Percentiles rank a stretch among this genome's conserved stretches.
Conservation (phyloP, 2,329 filamentous ascomycete genomes). For the Dothistroma septosporum region DNA sequence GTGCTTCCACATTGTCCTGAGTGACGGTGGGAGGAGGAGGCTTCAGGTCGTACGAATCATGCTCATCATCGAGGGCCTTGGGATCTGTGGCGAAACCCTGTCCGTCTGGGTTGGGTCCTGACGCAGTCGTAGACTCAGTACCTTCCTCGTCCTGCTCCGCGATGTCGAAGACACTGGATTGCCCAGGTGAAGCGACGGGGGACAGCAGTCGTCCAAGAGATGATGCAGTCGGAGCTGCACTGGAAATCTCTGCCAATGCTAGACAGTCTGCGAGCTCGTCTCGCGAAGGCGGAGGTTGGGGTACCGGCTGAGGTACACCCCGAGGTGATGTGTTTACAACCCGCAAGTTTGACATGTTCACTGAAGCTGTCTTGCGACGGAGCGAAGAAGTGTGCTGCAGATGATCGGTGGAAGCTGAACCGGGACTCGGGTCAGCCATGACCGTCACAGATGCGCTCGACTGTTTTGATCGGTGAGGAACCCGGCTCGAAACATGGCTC, state of each 20-base stretch:
- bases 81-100: not conserved
- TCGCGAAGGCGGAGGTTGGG: not conserved
- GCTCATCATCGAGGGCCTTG: slow-evolving; percentile 19
- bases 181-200: slow-evolving; percentile 17
- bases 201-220: slow-evolving; percentile 14
- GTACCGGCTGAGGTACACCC: not conserved
- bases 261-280: not conserved
- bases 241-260: not conserved
- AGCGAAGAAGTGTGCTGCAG: not conserved
- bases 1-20: slow-evolving; percentile 33
- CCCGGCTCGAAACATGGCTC: not conserved
- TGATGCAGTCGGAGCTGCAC: not conserved
- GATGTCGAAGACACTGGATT: slow-evolving; percentile 29
- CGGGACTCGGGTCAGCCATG: not conserved
- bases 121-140: not conserved
- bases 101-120: not conserved
- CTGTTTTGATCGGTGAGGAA: not conserved
- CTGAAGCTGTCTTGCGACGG: not conserved
- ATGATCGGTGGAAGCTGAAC: not conserved
- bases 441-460: not conserved
- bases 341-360: not conserved
- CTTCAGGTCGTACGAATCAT: slow-evolving; percentile 38
- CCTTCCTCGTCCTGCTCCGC: slow-evolving; percentile 7
- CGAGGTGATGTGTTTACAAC: not conserved
- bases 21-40: slow-evolving; percentile 34